Conservation (phyloP, 140 eudicot species). For the Erigeron philadelphicus region DNA sequence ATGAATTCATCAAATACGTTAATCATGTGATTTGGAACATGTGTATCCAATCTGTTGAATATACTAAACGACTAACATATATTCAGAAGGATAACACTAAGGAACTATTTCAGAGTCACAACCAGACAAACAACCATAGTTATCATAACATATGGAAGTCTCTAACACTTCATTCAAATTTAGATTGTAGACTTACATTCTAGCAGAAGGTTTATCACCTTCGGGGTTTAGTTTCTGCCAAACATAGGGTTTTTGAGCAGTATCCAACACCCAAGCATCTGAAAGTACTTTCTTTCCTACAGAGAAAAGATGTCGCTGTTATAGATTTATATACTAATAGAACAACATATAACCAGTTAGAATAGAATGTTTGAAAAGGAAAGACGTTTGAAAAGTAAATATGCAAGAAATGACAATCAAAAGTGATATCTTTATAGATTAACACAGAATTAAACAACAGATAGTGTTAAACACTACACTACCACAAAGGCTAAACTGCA, state of each 20-base stretch:
- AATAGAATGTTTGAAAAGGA: background rate
- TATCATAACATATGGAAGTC: background rate
- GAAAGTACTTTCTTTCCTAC: conserved; percentile 88
- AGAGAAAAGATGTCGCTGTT: conserved; percentile 11
- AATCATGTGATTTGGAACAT: background rate
- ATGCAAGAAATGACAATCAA: background rate
- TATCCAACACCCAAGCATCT: conserved; percentile 98
- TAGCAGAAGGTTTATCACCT: conserved; percentile 91
- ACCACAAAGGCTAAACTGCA: conserved; percentile 12
- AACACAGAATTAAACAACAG: background rate
- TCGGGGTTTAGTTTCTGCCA: conserved; percentile 91
- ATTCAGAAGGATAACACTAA: conserved; percentile 7
- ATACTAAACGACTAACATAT: background rate
- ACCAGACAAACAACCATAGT: background rate
- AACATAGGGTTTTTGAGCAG: conserved; percentile 83
- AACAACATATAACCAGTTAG: background rate
- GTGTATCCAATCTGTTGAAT: background rate
- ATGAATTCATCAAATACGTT: background rate
- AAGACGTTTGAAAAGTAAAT: background rate
- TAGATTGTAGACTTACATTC: conserved; percentile 66
- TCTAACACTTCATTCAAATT: background rate
- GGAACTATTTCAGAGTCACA: conserved; percentile 10
- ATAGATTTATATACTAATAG: background rate
- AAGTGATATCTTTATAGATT: background rate
- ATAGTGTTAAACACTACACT: conserved; percentile 15